These are phyloP conservation scores for Saccharomyces paradoxus DNA, from an alignment of 805 yeast genomes.

Conservation along the genomic window DNA sequence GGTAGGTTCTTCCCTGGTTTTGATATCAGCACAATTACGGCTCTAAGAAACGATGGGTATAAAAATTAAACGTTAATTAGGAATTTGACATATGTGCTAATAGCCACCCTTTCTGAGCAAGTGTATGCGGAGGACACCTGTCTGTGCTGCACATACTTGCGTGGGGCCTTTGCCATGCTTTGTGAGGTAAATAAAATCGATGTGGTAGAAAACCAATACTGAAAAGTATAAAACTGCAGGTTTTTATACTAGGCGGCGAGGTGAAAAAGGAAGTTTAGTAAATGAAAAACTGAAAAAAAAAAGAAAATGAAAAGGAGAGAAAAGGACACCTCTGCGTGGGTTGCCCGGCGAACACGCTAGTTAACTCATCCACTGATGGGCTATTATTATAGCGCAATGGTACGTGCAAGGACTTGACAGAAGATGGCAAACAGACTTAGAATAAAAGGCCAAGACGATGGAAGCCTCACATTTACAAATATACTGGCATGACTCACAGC, in stretches of 20 bases:
- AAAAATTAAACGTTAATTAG: conserved; percentile 24
- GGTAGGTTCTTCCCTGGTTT: conserved; percentile 4
- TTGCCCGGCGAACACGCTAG: not conserved
- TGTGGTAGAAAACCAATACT: too few species aligned
- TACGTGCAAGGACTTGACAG: not conserved
- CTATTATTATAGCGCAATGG: not conserved
- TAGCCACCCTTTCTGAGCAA: not conserved
- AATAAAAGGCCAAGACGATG: not conserved
- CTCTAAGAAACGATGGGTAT: conserved; percentile 32
- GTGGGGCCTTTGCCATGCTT: not conserved
- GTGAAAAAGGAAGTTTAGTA: too few species aligned
- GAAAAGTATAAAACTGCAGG: not conserved
- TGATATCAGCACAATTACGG: conserved; percentile 38
- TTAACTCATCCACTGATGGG: not conserved
- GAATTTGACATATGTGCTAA: conserved; percentile 40
- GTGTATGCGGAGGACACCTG: not conserved
- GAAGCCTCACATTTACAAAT: conserved; percentile 27
- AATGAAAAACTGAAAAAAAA: not conserved
- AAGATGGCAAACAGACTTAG: not conserved
- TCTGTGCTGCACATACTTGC: not conserved
- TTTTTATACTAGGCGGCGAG: not conserved
- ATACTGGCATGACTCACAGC: conserved; percentile 51
- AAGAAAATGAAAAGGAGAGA: not conserved
- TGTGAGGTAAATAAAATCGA: too few species aligned
- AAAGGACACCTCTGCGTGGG: not conserved